Evolutionary conservation across 352 stramenopile species (phyloP).

Genomic region (Globisporangium cystogenes): DNA sequence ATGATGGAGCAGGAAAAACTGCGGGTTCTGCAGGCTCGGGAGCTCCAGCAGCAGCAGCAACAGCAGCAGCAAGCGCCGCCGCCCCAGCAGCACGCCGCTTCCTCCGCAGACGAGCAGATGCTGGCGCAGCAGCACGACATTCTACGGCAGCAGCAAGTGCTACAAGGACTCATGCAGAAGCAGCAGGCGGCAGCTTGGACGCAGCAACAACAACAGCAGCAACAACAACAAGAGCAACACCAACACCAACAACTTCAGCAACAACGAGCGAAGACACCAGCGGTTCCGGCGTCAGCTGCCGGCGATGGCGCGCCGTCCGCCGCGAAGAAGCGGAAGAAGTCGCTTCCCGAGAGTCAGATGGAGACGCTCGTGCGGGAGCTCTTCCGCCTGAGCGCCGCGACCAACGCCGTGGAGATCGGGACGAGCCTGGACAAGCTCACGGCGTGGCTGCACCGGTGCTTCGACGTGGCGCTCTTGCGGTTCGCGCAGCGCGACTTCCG

Average conservation of each 20-base stretch:
- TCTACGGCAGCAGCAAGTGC: constrained; percentile 39
- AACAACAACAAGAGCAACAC: too few relatives aligned
- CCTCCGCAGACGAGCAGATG: constrained; percentile 26
- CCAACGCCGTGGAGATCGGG: constrained; percentile 49
- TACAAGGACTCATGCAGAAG: constrained; percentile 23
- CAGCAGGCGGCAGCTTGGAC: constrained; percentile 3
- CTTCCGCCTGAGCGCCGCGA: constrained; percentile 35
- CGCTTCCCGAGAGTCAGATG: constrained; percentile 46
- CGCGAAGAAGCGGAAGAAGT: constrained; percentile 36
- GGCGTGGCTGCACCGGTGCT: constrained; percentile 49
- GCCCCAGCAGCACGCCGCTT: background rate
- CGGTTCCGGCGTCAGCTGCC: constrained; percentile 7
- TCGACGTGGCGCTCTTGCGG: constrained; percentile 37
- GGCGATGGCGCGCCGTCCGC: background rate
- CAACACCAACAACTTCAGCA: too few relatives aligned
- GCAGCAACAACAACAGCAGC: constrained; percentile 17
- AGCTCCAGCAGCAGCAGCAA: constrained; percentile 29
- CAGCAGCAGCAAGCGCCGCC: constrained; percentile 9
- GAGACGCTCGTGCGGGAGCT: constrained; percentile 52
- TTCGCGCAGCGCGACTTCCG: constrained; percentile 56
- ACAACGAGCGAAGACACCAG: constrained; percentile 1
- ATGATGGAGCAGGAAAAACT: constrained; percentile 44
- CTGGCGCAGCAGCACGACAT: constrained; percentile 42
- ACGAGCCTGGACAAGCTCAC: constrained; percentile 48
- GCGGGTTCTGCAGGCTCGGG: constrained; percentile 21